These are phyloP conservation scores for Nemania bipapillata DNA, from an alignment of 2,329 filamentous ascomycete species.

Conservation along the genomic window DNA sequence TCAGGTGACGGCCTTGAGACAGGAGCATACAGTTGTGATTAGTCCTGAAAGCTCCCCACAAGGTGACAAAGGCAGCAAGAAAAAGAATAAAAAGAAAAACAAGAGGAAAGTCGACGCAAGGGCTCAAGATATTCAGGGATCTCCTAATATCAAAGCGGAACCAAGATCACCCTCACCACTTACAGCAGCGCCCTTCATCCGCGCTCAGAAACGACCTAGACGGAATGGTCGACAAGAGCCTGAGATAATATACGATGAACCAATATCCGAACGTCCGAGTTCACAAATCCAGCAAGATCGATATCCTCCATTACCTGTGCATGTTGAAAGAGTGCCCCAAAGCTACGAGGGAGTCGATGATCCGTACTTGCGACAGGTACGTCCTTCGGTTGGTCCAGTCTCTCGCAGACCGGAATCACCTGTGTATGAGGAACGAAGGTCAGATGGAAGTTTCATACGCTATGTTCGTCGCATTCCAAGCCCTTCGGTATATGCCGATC, in stretches of 20 bases:
- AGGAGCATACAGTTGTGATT: constrained; percentile 60
- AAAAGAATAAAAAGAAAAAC: constrained; percentile 65
- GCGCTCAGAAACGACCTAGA: constrained; percentile 68
- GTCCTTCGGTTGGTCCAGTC: constrained; percentile 48
- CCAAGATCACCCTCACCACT: constrained; percentile 72
- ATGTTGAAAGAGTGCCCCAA: constrained; percentile 43
- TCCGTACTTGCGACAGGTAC: constrained; percentile 46
- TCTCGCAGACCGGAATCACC: constrained; percentile 45
- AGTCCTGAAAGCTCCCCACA: constrained; percentile 71
- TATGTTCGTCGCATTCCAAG: constrained; percentile 55
- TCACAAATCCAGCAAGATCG: constrained; percentile 53
- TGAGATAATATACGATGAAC: constrained; percentile 59
- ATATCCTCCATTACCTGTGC: constrained; percentile 38
- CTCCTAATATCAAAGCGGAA: constrained; percentile 71
- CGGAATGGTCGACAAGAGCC: constrained; percentile 58
- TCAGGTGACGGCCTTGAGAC: constrained; percentile 68
- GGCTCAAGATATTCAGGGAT: constrained; percentile 59
- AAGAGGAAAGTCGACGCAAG: constrained; percentile 63
- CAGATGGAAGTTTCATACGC: constrained; percentile 50
- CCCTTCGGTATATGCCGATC: constrained; percentile 53
- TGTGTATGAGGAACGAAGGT: constrained; percentile 49
- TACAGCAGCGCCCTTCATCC: constrained; percentile 62
- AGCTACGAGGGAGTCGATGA: constrained; percentile 53
- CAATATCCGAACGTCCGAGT: constrained; percentile 57
- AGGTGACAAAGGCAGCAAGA: constrained; percentile 60